Percentiles rank a stretch among this genome's conserved stretches.
Evolutionary conservation across 176 grass and related monocot species (phyloP).

Genomic region (Hordeum marinum): DNA sequence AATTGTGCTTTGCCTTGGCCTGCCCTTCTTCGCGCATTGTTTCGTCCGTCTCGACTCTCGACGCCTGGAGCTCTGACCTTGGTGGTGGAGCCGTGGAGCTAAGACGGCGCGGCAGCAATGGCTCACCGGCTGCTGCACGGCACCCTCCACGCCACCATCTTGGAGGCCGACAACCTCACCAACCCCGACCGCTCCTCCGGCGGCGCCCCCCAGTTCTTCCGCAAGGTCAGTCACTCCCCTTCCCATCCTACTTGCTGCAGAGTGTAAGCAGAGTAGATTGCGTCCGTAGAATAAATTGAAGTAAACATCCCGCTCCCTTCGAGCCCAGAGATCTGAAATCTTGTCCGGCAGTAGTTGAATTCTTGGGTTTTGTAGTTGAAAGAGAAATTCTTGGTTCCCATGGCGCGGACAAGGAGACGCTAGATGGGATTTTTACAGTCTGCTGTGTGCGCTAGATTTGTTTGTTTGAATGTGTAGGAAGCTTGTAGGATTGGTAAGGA

Average conservation of each 20-base stretch:
- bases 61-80: neutral
- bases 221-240: conserved; percentile 38
- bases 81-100: neutral
- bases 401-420: neutral
- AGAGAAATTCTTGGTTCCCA: neutral
- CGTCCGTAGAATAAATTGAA: neutral
- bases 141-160: conserved; percentile 56
- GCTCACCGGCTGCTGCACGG: conserved; percentile 64
- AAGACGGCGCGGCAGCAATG: conserved; percentile 26
- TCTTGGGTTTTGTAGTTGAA: neutral
- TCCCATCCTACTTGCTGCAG: neutral
- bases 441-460: neutral
- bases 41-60: neutral
- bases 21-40: neutral
- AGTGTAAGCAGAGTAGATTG: neutral
- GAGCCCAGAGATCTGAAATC: neutral
- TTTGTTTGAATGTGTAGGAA: neutral
- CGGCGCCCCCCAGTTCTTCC: conserved; percentile 55
- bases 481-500: neutral
- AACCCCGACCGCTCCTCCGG: conserved; percentile 31
- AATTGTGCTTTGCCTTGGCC: no score
- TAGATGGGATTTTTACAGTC: neutral
- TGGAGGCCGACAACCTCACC: conserved; percentile 49
- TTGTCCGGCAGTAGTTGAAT: neutral
- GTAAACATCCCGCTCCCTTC: neutral